phyloP scores from a whole-genome alignment of 2,329 filamentous ascomycete genomes.

The Calonectria pseudoreteaudii region DNA sequence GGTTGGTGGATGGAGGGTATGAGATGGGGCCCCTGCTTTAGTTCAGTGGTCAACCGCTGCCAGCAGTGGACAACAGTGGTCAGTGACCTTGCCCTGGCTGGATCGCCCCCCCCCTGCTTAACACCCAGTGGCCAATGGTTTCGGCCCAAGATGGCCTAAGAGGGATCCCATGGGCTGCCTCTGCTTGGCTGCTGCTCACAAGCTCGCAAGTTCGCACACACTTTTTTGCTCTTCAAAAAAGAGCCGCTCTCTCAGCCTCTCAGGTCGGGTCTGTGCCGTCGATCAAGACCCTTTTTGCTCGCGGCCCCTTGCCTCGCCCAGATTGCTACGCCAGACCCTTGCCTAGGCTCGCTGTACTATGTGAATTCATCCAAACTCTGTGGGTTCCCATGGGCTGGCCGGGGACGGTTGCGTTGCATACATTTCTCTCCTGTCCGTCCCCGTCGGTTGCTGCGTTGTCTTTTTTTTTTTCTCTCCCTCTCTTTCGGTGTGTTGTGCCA shows the following conservation, averaged over 20 bases:
- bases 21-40: conserved; percentile 17
- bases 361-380: conserved; percentile 14
- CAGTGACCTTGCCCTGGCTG: background rate
- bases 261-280: conserved; percentile 14
- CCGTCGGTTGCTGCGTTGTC: conserved; percentile 12
- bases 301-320: background rate
- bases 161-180: conserved; percentile 15
- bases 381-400: background rate
- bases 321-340: background rate
- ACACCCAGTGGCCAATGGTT: conserved; percentile 2
- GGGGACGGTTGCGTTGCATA: background rate
- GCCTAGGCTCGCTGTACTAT: conserved; percentile 5
- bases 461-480: conserved; percentile 1
- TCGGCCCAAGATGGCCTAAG: conserved; percentile 1
- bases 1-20: conserved; percentile 20
- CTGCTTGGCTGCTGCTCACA: conserved; percentile 1
- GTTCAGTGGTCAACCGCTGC: background rate
- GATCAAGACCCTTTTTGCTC: conserved; percentile 3
- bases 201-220: background rate
- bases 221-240: background rate
- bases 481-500: background rate
- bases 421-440: background rate
- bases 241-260: conserved; percentile 24
- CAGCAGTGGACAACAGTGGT: conserved; percentile 1
- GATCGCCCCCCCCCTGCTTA: background rate